Base-by-base conservation (phyloP, 176 grass and related monocot genomes). In the Lolium rigidum region DNA sequence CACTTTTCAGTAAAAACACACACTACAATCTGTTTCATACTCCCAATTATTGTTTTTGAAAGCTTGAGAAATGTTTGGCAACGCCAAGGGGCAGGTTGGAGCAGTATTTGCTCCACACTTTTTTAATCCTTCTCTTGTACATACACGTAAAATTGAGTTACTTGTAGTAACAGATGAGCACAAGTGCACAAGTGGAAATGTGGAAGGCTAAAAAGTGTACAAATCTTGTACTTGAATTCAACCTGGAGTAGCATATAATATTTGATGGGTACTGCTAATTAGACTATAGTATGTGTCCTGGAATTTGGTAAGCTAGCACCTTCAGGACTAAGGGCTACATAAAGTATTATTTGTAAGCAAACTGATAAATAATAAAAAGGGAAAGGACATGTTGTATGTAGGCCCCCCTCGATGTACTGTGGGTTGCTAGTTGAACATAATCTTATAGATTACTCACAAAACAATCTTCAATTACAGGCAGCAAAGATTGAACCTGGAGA, bases 401-500 rank as follows among this genome's bases (percentile, higher is more conserved):
- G 41, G 51, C 12, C 25, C 24, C 20, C 18, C 37, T 76, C 10
- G 15, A 31, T 62, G 8, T 74, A 84, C 10, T 47, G 9, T 47
- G 47, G 67, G 44, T 56, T 74, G 25, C 79, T 63, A 64, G 11
- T 48, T 26, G 35, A 74, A 58, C 62, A 51, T 57, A 35, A 64
- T 76, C 10, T 21, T 66, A 14, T 35, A 35, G 31, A 35, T 35
- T 43, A 80, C 5, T 0, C 7, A 9, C 24, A 70, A 83, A 89
- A 86, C 70, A 44, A 56, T 76, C 10, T 80, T 73, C 17, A 22
- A 58, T 89, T 80, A 66, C 89, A 99, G 97, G 97, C 92, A 88
- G 92, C 90, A 39, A 98, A 94, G 86, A 93, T 90, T 38, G 82
- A 86, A 31, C 25, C 87, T 11, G 92, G 92, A 86, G 88, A 96